Evolutionary conservation across 768 basidiomycete genomes (phyloP), one percentile per base, ranked within the genome.

Genomic region (Mycena olivaceomarginata): DNA sequence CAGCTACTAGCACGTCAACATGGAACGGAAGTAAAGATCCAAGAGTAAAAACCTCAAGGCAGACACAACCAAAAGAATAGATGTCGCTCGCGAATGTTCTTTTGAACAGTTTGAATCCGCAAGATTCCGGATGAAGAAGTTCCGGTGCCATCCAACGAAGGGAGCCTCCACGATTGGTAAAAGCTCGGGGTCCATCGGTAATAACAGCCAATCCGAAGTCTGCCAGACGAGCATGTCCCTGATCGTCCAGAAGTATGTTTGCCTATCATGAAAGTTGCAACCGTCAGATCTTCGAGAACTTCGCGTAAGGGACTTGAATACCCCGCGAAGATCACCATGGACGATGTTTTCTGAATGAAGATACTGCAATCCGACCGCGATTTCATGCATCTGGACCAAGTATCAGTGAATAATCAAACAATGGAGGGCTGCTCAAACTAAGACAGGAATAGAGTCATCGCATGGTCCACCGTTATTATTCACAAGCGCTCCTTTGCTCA

Each of bases 311-410:
- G n/a, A n/a, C n/a, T n/a, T n/a, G 2, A 5, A 13, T 13, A 22
- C 83, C 43, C 83, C 82, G n/a, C 79, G 76, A 22, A 84, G 75
- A 72, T 84, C 83, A 1, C 80, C 83, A 39, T 82, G 83, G 3
- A 82, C 71, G 7, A 81, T 78, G 15, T 76, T 56, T 22, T 77
- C 65, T 20, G 80, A 82, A 67, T 88, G 87, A 60, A 88, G 72
- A 67, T 88, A 87, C 20, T 75, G 74, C 53, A 75, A 40, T 15
- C 87, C 87, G 9, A 83, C 69, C 37, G 82, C 84, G n/a, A 86
- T 80, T 60, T 88, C 87, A 62, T 83, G 59, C 39, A 87, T 80
- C 87, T 87, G 60, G 11, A 20, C 22, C 16, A 43, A 25, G 15
- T 15, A 25, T 37, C 22, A 41, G 46, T 20, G 4, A 67, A n/a